Evolutionary conservation across 257 asterid genomes (phyloP).

Genomic region (Prunella vulgaris): DNA sequence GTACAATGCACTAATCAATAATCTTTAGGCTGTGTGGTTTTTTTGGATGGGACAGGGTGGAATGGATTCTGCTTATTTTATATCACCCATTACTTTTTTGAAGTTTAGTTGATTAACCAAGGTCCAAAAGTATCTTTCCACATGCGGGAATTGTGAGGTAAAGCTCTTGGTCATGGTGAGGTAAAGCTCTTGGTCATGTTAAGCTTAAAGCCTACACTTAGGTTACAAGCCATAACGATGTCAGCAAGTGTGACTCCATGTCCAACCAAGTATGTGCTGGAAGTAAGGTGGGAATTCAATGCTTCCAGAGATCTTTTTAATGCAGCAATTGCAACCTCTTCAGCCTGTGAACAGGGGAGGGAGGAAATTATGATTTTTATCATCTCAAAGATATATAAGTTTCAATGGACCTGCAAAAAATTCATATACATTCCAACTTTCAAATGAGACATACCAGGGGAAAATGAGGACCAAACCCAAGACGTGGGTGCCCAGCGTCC

Average conservation of each 20-base stretch:
- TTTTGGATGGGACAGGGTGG: constrained; percentile 60
- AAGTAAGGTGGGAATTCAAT: constrained; percentile 63
- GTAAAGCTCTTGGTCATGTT: no score
- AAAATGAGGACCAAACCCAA: constrained; percentile 39
- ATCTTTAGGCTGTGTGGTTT: constrained; percentile 57
- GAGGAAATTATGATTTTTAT: neutral
- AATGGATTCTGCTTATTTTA: constrained; percentile 50
- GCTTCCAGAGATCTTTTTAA: constrained; percentile 71
- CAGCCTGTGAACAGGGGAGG: constrained; percentile 41
- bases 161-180: constrained; percentile 78
- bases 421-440: neutral
- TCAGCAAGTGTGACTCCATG: constrained; percentile 72
- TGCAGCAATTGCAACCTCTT: constrained; percentile 54
- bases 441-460: constrained; percentile 49
- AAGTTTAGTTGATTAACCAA: constrained; percentile 68
- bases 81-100: constrained; percentile 53
- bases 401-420: neutral
- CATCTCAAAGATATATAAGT: neutral
- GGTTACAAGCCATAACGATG: constrained; percentile 58
- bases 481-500: constrained; percentile 62
- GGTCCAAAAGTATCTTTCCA: constrained; percentile 88
- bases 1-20: no score
- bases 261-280: constrained; percentile 77
- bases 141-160: constrained; percentile 73
- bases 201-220: constrained; percentile 40